Evolutionary conservation across 2,329 filamentous ascomycete genomes (phyloP).

Genomic region (Plenodomus tracheiphilus): DNA sequence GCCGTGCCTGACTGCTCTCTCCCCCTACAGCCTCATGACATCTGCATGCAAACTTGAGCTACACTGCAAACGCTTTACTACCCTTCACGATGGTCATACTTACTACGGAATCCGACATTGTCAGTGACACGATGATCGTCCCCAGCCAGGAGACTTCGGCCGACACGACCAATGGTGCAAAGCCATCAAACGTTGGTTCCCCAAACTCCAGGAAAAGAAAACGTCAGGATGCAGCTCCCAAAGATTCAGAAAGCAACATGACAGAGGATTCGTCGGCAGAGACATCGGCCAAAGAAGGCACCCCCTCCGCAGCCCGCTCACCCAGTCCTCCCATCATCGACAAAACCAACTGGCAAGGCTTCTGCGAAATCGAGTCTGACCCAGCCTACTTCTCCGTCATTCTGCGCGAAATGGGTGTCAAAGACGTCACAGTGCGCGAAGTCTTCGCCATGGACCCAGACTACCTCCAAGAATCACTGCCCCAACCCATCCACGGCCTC

Average conservation of each 20-base stretch:
- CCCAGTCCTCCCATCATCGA: constrained; percentile 40
- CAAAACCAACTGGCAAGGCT: constrained; percentile 65
- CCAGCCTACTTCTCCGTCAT: constrained; percentile 86
- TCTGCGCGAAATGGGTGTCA: constrained; percentile 75
- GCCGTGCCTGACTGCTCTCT: constrained; percentile 18
- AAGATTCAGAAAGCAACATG: not conserved
- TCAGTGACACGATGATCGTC: not conserved
- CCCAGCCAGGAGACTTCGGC: not conserved
- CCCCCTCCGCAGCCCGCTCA: constrained; percentile 7
- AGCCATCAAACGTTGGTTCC: constrained; percentile 2
- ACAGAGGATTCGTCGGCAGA: constrained; percentile 5
- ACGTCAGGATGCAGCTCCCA: constrained; percentile 6
- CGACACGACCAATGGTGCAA: not conserved
- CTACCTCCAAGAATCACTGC: constrained; percentile 30
- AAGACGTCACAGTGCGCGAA: constrained; percentile 74
- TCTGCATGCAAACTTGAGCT: constrained; percentile 18
- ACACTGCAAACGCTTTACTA: too few relatives aligned
- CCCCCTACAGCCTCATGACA: constrained; percentile 13
- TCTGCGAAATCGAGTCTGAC: constrained; percentile 87
- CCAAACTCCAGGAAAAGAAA: constrained; percentile 21
- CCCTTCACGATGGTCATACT: too few relatives aligned
- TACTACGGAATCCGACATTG: not conserved
- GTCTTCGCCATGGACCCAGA: constrained; percentile 68
- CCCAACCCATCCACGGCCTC: constrained; percentile 68
- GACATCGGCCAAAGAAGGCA: constrained; percentile 1